Percentiles rank a stretch among this genome's conserved stretches.
These are phyloP conservation scores for Suillus bovinus DNA, from an alignment of 768 basidiomycete genomes.

Conservation along the genomic window DNA sequence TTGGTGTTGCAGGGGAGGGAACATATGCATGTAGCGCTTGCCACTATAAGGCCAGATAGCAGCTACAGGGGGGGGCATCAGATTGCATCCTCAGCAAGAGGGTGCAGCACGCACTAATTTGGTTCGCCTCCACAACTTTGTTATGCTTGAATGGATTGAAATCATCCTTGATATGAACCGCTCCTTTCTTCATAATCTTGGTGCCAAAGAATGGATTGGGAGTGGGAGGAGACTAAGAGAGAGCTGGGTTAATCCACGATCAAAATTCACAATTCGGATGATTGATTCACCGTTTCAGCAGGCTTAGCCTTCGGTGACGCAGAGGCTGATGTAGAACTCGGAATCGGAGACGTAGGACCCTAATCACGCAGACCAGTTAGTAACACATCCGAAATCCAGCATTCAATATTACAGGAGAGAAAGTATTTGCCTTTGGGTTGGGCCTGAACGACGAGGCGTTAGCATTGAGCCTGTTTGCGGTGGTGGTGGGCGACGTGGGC, in stretches of 20 bases:
- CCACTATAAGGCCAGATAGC: conserved; percentile 88
- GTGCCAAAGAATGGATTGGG: conserved; percentile 92
- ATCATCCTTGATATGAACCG: conserved; percentile 90
- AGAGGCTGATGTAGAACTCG: conserved; percentile 41
- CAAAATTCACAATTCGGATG: background rate
- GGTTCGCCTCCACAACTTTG: conserved; percentile 73
- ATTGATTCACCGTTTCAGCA: conserved; percentile 47
- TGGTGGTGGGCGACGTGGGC: conserved; percentile 53
- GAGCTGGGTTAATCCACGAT: conserved; percentile 15
- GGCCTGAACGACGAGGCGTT: conserved; percentile 92
- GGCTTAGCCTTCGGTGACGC: conserved; percentile 65
- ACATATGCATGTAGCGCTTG: conserved; percentile 81
- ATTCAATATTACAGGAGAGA: conserved; percentile 57
- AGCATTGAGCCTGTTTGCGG: conserved; percentile 73
- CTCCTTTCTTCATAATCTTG: conserved; percentile 71
- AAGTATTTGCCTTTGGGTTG: conserved; percentile 75
- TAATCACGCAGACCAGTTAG: conserved; percentile 31
- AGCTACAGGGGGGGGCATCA: conserved; percentile 39
- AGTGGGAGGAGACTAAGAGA: conserved; percentile 41
- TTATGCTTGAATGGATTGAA: conserved; percentile 95
- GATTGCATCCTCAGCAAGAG: background rate
- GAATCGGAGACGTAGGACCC: conserved; percentile 49
- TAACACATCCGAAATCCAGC: conserved; percentile 12
- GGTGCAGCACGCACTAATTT: conserved; percentile 59
- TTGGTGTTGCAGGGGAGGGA: conserved; percentile 60